Conservation (phyloP, 2,329 filamentous ascomycete genomes). For the Grosmannia penicillata region DNA sequence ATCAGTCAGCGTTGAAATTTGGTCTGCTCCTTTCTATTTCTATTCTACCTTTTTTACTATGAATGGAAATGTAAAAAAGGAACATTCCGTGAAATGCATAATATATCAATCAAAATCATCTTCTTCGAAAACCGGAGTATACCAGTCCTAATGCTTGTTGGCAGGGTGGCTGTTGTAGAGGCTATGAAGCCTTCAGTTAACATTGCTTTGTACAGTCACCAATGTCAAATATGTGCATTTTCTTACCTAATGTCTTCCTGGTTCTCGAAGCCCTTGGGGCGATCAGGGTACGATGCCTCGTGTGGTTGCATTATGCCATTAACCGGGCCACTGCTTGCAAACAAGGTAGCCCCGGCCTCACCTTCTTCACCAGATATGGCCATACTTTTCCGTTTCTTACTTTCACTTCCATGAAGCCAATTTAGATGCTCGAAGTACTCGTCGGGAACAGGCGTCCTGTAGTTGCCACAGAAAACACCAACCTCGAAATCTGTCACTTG, state of each 20-base stretch:
- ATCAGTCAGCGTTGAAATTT: too few relatives aligned
- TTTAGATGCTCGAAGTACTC: slow-evolving; percentile 75
- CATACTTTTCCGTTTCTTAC: slow-evolving; percentile 30
- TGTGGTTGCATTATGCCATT: slow-evolving; percentile 22
- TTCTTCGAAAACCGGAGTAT: too few relatives aligned
- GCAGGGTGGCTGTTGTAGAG: too few relatives aligned
- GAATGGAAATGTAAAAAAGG: too few relatives aligned
- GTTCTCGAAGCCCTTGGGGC: background rate
- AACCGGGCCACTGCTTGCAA: slow-evolving; percentile 32
- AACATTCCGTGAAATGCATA: too few relatives aligned
- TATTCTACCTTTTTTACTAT: too few relatives aligned
- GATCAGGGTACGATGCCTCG: background rate
- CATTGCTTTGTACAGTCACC: too few relatives aligned
- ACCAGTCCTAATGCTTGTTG: too few relatives aligned
- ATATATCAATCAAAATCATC: too few relatives aligned
- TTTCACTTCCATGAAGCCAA: slow-evolving; percentile 39
- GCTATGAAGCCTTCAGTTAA: too few relatives aligned
- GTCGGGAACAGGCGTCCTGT: slow-evolving; percentile 64
- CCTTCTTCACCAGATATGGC: background rate
- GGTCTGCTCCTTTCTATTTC: too few relatives aligned
- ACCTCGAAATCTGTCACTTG: slow-evolving; percentile 54
- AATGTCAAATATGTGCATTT: too few relatives aligned
- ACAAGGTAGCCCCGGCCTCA: slow-evolving; percentile 3
- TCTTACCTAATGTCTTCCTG: slow-evolving; percentile 10
- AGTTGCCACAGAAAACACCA: slow-evolving; percentile 81